Evolutionary conservation across 192 early-diverging fungal genomes (phyloP).

Genomic region (Lunasporangiospora selenospora): DNA sequence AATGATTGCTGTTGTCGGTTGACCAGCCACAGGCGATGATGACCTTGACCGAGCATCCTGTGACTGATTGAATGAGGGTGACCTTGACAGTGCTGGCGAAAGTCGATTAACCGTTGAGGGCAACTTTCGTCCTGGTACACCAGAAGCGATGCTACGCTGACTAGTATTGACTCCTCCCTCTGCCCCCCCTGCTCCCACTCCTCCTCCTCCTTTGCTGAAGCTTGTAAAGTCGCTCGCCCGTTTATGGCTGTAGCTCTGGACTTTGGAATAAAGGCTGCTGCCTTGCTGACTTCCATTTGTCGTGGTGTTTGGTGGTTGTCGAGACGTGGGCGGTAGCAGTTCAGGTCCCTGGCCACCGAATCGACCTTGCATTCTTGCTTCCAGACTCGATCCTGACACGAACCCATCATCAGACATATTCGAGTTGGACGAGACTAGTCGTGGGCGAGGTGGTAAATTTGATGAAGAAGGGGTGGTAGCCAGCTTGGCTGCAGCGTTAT

Average conservation of each 20-base stretch:
- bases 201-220: conserved; percentile 7
- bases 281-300: too few relatives aligned
- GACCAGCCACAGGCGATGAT: conserved; percentile 9
- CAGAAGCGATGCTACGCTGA: too few relatives aligned
- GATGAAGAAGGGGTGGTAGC: too few relatives aligned
- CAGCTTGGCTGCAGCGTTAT: background rate
- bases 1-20: too few relatives aligned
- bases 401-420: conserved; percentile 38
- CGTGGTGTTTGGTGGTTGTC: too few relatives aligned
- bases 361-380: conserved; percentile 11
- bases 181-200: too few relatives aligned
- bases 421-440: conserved; percentile 1
- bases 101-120: too few relatives aligned
- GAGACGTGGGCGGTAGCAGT: background rate
- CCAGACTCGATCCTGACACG: conserved; percentile 26
- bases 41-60: conserved; percentile 1
- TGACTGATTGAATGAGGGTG: background rate
- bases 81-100: conserved; percentile 5
- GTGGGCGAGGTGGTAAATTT: too few relatives aligned
- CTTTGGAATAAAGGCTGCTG: conserved; percentile 6
- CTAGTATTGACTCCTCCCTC: too few relatives aligned
- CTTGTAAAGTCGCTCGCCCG: conserved; percentile 16
- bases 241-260: conserved; percentile 26
- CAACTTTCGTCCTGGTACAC: too few relatives aligned
- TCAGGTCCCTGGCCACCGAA: conserved; percentile 9